Base-by-base conservation (phyloP, 805 yeast species). In the Schizosaccharomyces japonicus region DNA sequence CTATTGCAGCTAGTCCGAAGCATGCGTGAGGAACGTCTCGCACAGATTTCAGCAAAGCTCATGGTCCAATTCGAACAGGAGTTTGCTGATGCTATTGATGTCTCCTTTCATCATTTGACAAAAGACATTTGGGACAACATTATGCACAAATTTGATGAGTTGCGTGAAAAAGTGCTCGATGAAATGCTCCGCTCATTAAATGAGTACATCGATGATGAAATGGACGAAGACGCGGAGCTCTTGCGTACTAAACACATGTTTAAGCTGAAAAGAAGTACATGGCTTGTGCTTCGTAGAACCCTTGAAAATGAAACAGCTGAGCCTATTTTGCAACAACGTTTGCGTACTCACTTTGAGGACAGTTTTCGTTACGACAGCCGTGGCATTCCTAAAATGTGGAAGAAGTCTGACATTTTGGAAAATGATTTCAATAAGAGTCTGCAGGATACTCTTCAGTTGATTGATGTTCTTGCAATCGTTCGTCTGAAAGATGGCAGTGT, bases 351-450 rank as follows among this genome's bases (percentile, higher is more conserved):
- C 50, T 87, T 90, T 63, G 95, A 87, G 55, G 81, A 76, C 49
- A 66, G 62, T 39, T 87, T 90, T 65, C 69, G 87, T 54, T 90
- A 80, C 58, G 95, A 84, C 59, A 76, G 71, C 31, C 70, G 76
- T 51, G 92, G 85, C 2, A 61, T 82, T 27, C 98, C 98, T 11
- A 70, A 75, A 33, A 66, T 85, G 29, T 87, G 93, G 80, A 75
- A 72, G 53, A 76, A 74, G 48, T 71, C 77, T 28, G 67, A 66
- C 39, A 92, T 85, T 54, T 71, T 90, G 50, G 93, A 84, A 49
- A 60, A 60, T 1, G 70, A 70, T 15, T 87, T 74, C 56, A 66
- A 67, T 33, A 61, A 64, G 15, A 78, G 95, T 2, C 75, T 73
- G 53, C 66, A 68, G 1, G 56, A 63, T 31, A 75, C 94, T 0